Conservation (phyloP, 495 filamentous ascomycete species). For the Penicillium desertorum region DNA sequence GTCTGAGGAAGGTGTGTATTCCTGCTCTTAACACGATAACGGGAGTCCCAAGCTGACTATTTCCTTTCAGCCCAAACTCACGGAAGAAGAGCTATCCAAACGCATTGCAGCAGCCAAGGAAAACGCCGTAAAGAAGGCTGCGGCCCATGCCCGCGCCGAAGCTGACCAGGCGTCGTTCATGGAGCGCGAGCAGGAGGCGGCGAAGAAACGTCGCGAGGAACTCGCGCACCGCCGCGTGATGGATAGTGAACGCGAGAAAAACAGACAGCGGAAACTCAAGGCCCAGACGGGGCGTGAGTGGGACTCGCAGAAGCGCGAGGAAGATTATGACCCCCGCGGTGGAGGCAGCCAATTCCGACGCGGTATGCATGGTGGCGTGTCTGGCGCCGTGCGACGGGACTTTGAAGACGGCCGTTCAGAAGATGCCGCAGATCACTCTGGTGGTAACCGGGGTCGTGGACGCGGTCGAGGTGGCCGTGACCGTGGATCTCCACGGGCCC, state of each 20-base stretch:
- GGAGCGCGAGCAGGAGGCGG: slow-evolving; percentile 60
- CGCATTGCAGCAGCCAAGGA: slow-evolving; percentile 59
- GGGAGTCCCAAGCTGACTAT: slow-evolving; percentile 1
- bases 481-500: slow-evolving; percentile 35
- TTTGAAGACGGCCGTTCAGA: slow-evolving; percentile 29
- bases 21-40: not conserved
- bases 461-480: slow-evolving; percentile 36
- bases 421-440: slow-evolving; percentile 15
- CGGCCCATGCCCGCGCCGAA: slow-evolving; percentile 65
- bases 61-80: slow-evolving; percentile 57
- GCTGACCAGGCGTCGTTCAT: slow-evolving; percentile 67
- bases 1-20: slow-evolving; percentile 48
- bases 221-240: slow-evolving; percentile 55
- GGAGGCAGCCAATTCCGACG: slow-evolving; percentile 50
- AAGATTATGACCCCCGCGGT: slow-evolving; percentile 51
- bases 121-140: slow-evolving; percentile 56
- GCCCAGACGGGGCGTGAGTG: slow-evolving; percentile 68
- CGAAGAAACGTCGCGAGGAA: slow-evolving; percentile 56
- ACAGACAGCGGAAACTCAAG: slow-evolving; percentile 67
- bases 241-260: slow-evolving; percentile 71
- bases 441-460: slow-evolving; percentile 24
- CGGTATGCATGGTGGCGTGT: slow-evolving; percentile 62
- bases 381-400: slow-evolving; percentile 38
- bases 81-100: slow-evolving; percentile 63
- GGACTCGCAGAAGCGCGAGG: slow-evolving; percentile 73